Percentiles rank a stretch among this genome's conserved stretches.
phyloP scores from a whole-genome alignment of 169 alveolate genomes.

The Plasmodium fragile region DNA sequence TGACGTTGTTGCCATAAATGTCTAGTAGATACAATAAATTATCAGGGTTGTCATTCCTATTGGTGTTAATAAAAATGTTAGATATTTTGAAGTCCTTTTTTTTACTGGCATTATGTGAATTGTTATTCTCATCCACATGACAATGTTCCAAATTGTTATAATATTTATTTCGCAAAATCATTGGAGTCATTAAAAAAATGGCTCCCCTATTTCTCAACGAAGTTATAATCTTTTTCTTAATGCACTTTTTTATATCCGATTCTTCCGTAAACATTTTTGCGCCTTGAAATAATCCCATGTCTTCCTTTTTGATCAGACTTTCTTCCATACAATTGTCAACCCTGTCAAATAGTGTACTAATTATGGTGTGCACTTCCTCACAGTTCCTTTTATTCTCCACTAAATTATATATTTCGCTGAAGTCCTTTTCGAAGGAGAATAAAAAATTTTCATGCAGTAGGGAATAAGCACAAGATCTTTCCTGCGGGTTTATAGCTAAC shows the following conservation, averaged over 20 bases:
- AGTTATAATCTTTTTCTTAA: slow-evolving; percentile 41
- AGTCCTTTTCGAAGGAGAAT: slow-evolving; percentile 78
- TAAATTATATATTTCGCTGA: slow-evolving; percentile 78
- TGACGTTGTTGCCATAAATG: slow-evolving; percentile 51
- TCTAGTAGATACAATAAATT: slow-evolving; percentile 56
- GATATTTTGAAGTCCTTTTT: slow-evolving; percentile 46
- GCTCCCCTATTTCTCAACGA: slow-evolving; percentile 57
- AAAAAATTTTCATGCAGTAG: slow-evolving; percentile 81
- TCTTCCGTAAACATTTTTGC: slow-evolving; percentile 69
- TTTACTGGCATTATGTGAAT: slow-evolving; percentile 3
- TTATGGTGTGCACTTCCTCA: slow-evolving; percentile 81
- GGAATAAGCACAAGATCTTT: slow-evolving; percentile 82
- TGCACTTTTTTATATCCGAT: slow-evolving; percentile 23
- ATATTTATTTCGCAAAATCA: slow-evolving; percentile 75
- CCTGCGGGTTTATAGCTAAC: slow-evolving; percentile 81
- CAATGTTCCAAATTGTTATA: slow-evolving; percentile 69
- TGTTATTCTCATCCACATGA: slow-evolving; percentile 30
- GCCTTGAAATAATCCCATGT: slow-evolving; percentile 23
- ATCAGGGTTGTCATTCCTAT: slow-evolving; percentile 4
- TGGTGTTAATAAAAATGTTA: slow-evolving; percentile 56
- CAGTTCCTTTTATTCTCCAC: slow-evolving; percentile 82
- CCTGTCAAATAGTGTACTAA: slow-evolving; percentile 80
- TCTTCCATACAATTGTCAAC: slow-evolving; percentile 47
- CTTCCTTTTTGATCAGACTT: slow-evolving; percentile 40
- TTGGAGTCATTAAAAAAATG: slow-evolving; percentile 76